These are phyloP conservation scores for Tricharina praecox DNA, from an alignment of 495 filamentous ascomycete genomes.

Conservation along the genomic window DNA sequence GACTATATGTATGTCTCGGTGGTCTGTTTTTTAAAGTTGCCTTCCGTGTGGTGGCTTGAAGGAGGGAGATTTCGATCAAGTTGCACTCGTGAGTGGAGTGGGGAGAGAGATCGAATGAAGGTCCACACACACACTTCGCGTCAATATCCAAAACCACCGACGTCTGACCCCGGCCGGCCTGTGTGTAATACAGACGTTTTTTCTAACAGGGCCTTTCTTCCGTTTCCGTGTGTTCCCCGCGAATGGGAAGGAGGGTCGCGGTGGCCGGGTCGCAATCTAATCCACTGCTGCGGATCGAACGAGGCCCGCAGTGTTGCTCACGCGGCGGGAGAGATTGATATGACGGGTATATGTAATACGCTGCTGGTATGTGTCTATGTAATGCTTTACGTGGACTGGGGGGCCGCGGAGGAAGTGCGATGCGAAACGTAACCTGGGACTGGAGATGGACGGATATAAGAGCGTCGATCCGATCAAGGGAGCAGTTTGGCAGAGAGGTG, in stretches of 20 bases:
- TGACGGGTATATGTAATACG: no score
- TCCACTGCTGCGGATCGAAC: background rate
- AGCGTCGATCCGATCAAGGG: no score
- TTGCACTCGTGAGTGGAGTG: no score
- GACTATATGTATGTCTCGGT: background rate
- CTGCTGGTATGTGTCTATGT: background rate
- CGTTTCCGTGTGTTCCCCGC: background rate
- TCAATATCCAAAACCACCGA: no score
- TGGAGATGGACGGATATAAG: no score
- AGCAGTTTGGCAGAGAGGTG: no score
- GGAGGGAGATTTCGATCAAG: no score
- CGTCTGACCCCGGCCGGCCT: background rate
- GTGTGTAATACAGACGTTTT: background rate
- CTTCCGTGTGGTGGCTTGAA: background rate
- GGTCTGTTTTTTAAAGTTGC: background rate
- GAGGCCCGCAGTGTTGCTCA: background rate
- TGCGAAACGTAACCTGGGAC: background rate
- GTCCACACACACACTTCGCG: no score
- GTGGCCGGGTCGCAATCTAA: background rate
- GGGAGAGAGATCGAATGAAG: no score
- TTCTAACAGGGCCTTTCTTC: background rate
- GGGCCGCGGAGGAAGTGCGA: background rate
- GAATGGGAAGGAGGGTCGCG: background rate
- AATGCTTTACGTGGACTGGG: background rate
- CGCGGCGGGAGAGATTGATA: no score